These are phyloP conservation scores for Brasenia schreberi DNA, from an alignment of 164 flowering plant genomes.

Conservation along the genomic window DNA sequence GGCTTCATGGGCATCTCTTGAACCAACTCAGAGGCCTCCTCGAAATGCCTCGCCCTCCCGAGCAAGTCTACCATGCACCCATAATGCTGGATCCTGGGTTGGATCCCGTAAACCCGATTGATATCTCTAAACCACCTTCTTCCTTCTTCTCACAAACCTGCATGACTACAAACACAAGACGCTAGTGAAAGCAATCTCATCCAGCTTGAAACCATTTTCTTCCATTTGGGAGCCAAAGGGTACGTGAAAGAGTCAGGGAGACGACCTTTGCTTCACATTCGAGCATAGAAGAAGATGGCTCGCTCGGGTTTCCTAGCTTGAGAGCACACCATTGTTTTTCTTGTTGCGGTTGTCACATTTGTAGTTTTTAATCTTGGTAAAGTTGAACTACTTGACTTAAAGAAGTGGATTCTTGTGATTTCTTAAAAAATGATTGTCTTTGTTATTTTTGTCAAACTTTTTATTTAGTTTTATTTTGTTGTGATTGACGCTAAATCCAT, in stretches of 20 bases:
- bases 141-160: conserved; percentile 11
- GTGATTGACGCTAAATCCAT: no score
- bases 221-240: conserved; percentile 11
- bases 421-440: no score
- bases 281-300: conserved; percentile 8
- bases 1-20: conserved; percentile 10
- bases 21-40: conserved; percentile 11
- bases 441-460: no score
- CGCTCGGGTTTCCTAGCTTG: conserved; percentile 1
- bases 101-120: conserved; percentile 5
- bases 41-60: conserved; percentile 9
- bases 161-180: conserved; percentile 14
- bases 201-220: conserved; percentile 7
- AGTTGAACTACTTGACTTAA: neutral
- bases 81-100: conserved; percentile 13
- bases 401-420: neutral
- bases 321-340: neutral
- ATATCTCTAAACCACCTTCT: conserved; percentile 7
- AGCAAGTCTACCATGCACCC: conserved; percentile 16
- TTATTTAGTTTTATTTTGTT: no score
- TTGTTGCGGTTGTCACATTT: neutral
- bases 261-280: conserved; percentile 1
- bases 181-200: conserved; percentile 12
- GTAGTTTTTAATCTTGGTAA: neutral
- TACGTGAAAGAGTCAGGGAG: conserved; percentile 11